Base-by-base conservation (phyloP, 148 eudicot species). In the Diospyros lotus region DNA sequence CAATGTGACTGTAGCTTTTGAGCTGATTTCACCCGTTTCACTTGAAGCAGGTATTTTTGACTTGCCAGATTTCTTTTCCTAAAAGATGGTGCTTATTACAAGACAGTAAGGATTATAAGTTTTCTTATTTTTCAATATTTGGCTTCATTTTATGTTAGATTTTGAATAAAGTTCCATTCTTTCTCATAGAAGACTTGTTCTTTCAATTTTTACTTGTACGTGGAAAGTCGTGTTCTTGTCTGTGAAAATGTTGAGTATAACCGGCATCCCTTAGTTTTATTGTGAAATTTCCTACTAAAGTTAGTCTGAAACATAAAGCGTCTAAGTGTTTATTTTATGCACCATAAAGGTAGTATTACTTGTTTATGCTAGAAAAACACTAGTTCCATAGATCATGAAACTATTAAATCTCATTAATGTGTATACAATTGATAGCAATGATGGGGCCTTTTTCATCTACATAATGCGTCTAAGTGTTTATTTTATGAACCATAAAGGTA, bases 1-100 rank as follows among this genome's bases (percentile, higher is more conserved):
- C 96, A 89, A 93, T 82, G 92, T 90, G 75, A 85, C 90, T 78
- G 98, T 93, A 78, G 79, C 77, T 74, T 28, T 28, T 28, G 28
- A 28, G 28, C 28, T 28, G 0, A 28, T 28, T 28, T 28, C 28
- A 28, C 28, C 96, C 2, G 84, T 90, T 79, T 90, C 96, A 75
- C 88, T 90, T 61, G 96, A 91, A 80, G 76, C 84, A 84, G 96
- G 96, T 91, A 18, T 51, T 77, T 81, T 65, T 51, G 39, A 72
- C 77, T 77, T 28, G 15, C 62, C 40, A 13, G 10, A 17, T 6
- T 3, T 70, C 41, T 6, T 4, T 28, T 70, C 41, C n/a, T 55
- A 54, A 7, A 54, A 8, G 45, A 54, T 43, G 55, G 15, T 3
- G 39, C 28, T 89, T 4, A 84, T 6, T 17, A 59, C 15, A 46